Evolutionary conservation across 148 eudicot genomes (phyloP).

Genomic region (Amaranthus cruentus): DNA sequence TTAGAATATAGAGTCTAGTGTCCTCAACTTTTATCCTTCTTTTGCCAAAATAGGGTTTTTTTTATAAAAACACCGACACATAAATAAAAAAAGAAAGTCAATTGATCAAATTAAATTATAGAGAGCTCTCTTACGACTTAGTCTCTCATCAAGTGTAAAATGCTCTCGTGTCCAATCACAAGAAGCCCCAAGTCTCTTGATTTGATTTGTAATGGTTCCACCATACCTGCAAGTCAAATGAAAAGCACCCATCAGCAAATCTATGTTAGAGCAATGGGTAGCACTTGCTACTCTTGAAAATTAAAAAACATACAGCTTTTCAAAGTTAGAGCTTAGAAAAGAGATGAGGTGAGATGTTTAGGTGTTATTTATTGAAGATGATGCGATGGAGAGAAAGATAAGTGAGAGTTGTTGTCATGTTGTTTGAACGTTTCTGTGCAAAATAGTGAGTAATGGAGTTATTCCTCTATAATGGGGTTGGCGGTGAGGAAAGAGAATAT

Average conservation of each 20-base stretch:
- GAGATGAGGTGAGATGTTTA: too few species aligned
- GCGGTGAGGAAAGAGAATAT: too few species aligned
- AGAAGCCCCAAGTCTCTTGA: constrained; percentile 98
- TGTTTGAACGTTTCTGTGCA: too few species aligned
- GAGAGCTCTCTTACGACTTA: constrained; percentile 89
- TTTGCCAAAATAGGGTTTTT: neutral
- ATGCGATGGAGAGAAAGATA: too few species aligned
- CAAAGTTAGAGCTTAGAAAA: too few species aligned
- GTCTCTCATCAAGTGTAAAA: constrained; percentile 96
- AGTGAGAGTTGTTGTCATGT: too few species aligned
- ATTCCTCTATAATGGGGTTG: too few species aligned
- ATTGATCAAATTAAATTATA: constrained; percentile 10
- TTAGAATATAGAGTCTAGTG: neutral
- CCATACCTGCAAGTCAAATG: constrained; percentile 61
- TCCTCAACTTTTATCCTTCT: neutral
- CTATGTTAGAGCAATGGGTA: too few species aligned
- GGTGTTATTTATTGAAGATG: too few species aligned
- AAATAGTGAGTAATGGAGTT: too few species aligned
- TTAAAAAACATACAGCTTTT: too few species aligned
- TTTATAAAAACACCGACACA: neutral
- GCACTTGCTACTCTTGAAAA: too few species aligned
- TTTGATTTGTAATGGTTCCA: constrained; percentile 93
- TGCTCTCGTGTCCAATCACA: constrained; percentile 96
- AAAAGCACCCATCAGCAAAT: neutral
- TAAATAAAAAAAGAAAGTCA: neutral